Conservation (phyloP, 768 basidiomycete genomes). For the Suillus paluster region DNA sequence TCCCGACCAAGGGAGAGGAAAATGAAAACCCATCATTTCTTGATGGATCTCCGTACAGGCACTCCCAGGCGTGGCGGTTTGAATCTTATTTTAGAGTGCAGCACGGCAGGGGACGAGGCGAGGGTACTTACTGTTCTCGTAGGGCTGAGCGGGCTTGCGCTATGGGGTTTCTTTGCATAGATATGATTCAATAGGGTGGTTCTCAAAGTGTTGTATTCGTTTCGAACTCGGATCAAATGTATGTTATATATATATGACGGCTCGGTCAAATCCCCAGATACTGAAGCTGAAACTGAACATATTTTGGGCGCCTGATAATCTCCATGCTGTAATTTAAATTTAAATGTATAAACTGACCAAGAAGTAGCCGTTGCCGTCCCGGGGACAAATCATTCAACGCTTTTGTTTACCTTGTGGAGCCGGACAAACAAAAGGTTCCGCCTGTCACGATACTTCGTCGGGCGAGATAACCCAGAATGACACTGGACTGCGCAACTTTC, state of each 20-base stretch:
- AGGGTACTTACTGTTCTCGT: constrained; percentile 32
- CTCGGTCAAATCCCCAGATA: too few relatives aligned
- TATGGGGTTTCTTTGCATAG: constrained; percentile 36
- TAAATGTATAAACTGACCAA: too few relatives aligned
- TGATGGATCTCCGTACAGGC: constrained; percentile 36
- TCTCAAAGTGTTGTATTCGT: neutral
- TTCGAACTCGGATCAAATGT: neutral
- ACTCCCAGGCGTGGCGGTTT: constrained; percentile 45
- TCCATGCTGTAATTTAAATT: too few relatives aligned
- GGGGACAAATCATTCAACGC: too few relatives aligned
- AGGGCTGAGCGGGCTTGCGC: constrained; percentile 33
- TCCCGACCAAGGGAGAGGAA: constrained; percentile 22
- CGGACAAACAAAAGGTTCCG: too few relatives aligned
- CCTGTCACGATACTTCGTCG: too few relatives aligned
- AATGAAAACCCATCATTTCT: constrained; percentile 27
- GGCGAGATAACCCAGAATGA: too few relatives aligned
- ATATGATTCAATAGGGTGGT: neutral
- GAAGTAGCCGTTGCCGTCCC: too few relatives aligned
- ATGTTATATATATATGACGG: neutral
- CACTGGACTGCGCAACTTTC: too few relatives aligned
- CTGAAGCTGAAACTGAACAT: too few relatives aligned
- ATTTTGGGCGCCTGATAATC: too few relatives aligned
- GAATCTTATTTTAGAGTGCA: constrained; percentile 57
- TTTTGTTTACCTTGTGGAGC: too few relatives aligned
- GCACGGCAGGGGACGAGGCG: constrained; percentile 71